Evolutionary conservation across 2,329 filamentous ascomycete genomes (phyloP), one percentile per base, ranked within the genome.

Genomic region (Lachnellula cervina): DNA sequence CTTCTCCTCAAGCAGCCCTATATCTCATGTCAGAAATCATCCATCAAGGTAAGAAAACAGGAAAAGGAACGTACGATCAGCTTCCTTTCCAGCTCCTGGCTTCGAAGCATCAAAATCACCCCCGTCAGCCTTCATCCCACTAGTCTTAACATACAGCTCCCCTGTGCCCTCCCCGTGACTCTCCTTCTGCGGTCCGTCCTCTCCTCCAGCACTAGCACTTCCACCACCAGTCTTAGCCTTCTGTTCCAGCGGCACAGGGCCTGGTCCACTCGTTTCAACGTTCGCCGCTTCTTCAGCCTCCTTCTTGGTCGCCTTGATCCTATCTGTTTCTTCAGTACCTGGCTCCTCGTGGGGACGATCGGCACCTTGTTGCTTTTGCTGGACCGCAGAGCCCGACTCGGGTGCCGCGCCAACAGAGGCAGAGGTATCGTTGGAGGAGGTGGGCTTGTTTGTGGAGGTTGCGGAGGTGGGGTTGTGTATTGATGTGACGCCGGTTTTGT

Each of bases 91-190:
- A 11, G 86, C 86, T 11, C 86, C 86, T 0, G 84, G 79, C 57
- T 79, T 79, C 7, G 77, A 73, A 4, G 81, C 83, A 63, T 88
- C 86, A 66, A 88, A 87, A 62, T 88, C 77, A 5, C 86, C 85
- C 0, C 86, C 85, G 40, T 89, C 84, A 16, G 83, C 82, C 35
- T 74, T 71, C 28, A 87, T 68, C 0, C 85, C 86, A 0, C 76
- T 77, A 21, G 77, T 78, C 70, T 78, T 81, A 59, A 86, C 76
- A 56, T 80, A 80, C 63, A 80, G 66, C 67, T 83, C 79, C 6
- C 82, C 82, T 0, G 79, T 82, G 1, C 77, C 79, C 59, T 77
- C 71, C 14, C 70, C 69, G 11, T 68, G 64, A 57, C 70, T 73
- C 62, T 72, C 63, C 13, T 56, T 57, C 51, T 58, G 55, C 32